These are phyloP conservation scores for Ramicandelaber brevisporus DNA, from an alignment of 192 early-diverging fungal species.

Conservation along the genomic window DNA sequence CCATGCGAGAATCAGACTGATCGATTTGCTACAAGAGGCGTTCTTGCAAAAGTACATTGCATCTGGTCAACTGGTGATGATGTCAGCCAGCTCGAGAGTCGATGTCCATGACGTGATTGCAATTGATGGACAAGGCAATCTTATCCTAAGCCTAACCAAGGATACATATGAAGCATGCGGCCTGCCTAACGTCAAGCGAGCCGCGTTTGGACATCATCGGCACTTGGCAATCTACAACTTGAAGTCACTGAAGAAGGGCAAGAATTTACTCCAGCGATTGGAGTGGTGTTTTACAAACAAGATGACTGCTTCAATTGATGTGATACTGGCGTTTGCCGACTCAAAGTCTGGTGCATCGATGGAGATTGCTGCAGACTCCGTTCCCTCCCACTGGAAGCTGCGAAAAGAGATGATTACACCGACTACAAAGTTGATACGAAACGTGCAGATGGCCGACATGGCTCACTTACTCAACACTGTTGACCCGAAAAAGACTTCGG, in stretches of 20 bases:
- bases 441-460: too few relatives aligned
- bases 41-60: too few relatives aligned
- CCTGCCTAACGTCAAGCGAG: too few relatives aligned
- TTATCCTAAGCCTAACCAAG: constrained; percentile 13
- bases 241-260: constrained; percentile 5
- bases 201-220: constrained; percentile 4
- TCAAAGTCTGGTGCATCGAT: constrained; percentile 4
- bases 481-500: constrained; percentile 1
- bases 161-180: constrained; percentile 13
- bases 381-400: constrained; percentile 1
- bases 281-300: constrained; percentile 4
- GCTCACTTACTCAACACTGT: too few relatives aligned
- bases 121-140: constrained; percentile 9
- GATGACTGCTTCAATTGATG: constrained; percentile 5
- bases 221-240: constrained; percentile 12
- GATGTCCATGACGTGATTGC: constrained; percentile 16
- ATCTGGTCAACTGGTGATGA: constrained; percentile 8
- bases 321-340: constrained; percentile 7
- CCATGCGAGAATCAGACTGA: too few relatives aligned
- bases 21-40: too few relatives aligned
- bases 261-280: constrained; percentile 12
- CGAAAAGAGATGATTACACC: too few relatives aligned
- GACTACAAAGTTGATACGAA: too few relatives aligned
- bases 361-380: constrained; percentile 9
- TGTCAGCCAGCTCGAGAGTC: constrained; percentile 4